These are phyloP conservation scores for Sarcodon aspratus DNA, from an alignment of 768 basidiomycete genomes.

Conservation along the genomic window DNA sequence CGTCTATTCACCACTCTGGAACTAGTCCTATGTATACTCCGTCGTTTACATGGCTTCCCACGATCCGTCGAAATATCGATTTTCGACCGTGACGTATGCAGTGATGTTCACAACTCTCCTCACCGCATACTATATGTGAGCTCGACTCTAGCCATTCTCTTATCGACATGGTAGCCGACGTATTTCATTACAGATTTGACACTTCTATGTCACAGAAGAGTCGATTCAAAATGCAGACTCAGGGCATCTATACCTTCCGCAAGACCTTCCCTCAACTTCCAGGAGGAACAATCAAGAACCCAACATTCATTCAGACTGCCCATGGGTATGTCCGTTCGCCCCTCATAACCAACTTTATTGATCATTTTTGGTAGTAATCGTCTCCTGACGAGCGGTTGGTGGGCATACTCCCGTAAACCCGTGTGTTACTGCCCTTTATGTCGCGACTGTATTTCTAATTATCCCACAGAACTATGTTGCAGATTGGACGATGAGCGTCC, in stretches of 20 bases:
- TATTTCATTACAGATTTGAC: conserved; percentile 55
- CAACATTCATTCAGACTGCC: conserved; percentile 84
- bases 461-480: conserved; percentile 76
- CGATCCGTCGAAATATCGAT: conserved; percentile 77
- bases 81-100: conserved; percentile 67
- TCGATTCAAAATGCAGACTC: conserved; percentile 94
- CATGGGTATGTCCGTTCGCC: conserved; percentile 57
- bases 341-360: neutral
- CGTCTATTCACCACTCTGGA: conserved; percentile 2
- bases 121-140: conserved; percentile 79
- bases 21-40: conserved; percentile 79
- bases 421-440: conserved; percentile 28
- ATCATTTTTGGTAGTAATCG: conserved; percentile 50
- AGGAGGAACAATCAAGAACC: conserved; percentile 71
- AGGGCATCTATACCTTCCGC: conserved; percentile 76
- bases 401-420: conserved; percentile 90
- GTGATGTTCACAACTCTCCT: conserved; percentile 66
- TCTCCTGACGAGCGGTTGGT: conserved; percentile 87
- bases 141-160: conserved; percentile 5
- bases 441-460: neutral
- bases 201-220: conserved; percentile 95
- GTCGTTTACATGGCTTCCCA: conserved; percentile 97
- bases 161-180: neutral
- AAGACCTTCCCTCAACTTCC: conserved; percentile 93
- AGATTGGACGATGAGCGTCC: conserved; percentile 80